Base-by-base conservation (phyloP, 257 asterid species). In the Lithospermum erythrorhizon region DNA sequence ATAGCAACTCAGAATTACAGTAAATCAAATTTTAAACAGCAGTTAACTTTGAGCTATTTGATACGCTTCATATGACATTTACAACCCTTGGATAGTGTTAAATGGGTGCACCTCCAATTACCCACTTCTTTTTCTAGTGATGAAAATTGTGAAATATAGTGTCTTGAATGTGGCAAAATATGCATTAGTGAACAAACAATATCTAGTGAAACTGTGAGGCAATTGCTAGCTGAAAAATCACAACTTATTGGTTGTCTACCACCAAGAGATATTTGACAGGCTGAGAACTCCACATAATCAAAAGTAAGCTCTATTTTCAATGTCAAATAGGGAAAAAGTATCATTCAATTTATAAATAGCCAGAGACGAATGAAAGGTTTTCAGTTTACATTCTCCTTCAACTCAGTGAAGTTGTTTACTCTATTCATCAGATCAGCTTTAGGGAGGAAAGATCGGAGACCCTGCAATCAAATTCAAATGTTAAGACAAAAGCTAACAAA, bases 371-470 rank as follows among this genome's bases (percentile, higher is more conserved):
- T 0, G 27, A 47, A 27, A n/a, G 29, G 62, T 67, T 11, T 41
- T 61, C 61, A 61, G 49, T 80, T 25, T 78, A 89, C 97, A 45
- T 82, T 84, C 70, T 88, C 94, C 81, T 93, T 93, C 64, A 93
- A 79, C 61, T 88, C 89, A 0, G 89, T 80, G 79, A 62, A 84
- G 70, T 80, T 89, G 83, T 74, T 81, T 19, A 86, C 81, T 78
- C 95, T 80, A 55, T 93, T 86, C 83, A 84, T 65, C 80, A 93
- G 62, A 70, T 93, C 98, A 65, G 89, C 90, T 75, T 86, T 93
- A 6, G 98, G 97, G 69, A 93, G 85, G 70, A 84, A 93, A 66
- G 91, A 95, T 77, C 98, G 83, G 69, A 93, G 71, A 57, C 98
- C 98, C 98, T 93, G 87, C 78, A 65, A 67, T 66, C 62, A 56